Percentiles rank a stretch among this genome's conserved stretches.
Conservation (phyloP, 768 basidiomycete species). For the Mycena olivaceomarginata region DNA sequence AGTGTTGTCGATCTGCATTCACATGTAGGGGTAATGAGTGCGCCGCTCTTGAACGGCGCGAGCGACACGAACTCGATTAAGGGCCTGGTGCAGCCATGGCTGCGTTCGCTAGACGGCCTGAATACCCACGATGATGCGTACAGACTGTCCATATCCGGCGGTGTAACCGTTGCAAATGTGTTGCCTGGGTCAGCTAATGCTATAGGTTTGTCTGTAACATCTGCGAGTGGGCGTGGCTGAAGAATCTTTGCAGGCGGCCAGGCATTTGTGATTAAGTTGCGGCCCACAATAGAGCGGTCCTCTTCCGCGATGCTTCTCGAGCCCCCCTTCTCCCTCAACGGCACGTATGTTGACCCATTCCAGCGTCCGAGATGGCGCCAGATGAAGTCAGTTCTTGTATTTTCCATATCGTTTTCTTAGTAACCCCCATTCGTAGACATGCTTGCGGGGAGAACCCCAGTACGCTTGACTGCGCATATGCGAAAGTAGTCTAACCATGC, state of each 20-base stretch:
- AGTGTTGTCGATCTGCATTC: slow-evolving; percentile 75
- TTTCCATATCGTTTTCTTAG: background rate
- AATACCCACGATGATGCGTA: slow-evolving; percentile 85
- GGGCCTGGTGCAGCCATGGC: slow-evolving; percentile 74
- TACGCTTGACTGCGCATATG: background rate
- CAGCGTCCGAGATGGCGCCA: slow-evolving; percentile 76
- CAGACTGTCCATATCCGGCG: slow-evolving; percentile 77
- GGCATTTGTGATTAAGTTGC: slow-evolving; percentile 85
- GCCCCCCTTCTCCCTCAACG: slow-evolving; percentile 76
- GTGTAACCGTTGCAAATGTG: slow-evolving; percentile 84
- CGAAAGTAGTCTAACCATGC: background rate
- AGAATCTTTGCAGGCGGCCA: slow-evolving; percentile 68
- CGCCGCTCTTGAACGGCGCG: slow-evolving; percentile 63
- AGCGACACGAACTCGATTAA: slow-evolving; percentile 75
- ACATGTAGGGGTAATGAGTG: slow-evolving; percentile 67
- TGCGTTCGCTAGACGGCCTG: slow-evolving; percentile 82
- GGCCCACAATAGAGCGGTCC: slow-evolving; percentile 81
- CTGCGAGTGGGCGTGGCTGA: background rate
- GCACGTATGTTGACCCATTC: slow-evolving; percentile 53
- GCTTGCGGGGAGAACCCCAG: slow-evolving; percentile 67
- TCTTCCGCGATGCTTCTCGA: slow-evolving; percentile 85
- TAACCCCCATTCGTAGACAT: slow-evolving; percentile 62
- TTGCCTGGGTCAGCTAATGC: slow-evolving; percentile 79
- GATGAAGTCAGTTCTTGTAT: slow-evolving; percentile 75
- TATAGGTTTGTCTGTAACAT: background rate